Base-by-base conservation (phyloP, 495 filamentous ascomycete genomes). In the Apiosordaria backusii region DNA sequence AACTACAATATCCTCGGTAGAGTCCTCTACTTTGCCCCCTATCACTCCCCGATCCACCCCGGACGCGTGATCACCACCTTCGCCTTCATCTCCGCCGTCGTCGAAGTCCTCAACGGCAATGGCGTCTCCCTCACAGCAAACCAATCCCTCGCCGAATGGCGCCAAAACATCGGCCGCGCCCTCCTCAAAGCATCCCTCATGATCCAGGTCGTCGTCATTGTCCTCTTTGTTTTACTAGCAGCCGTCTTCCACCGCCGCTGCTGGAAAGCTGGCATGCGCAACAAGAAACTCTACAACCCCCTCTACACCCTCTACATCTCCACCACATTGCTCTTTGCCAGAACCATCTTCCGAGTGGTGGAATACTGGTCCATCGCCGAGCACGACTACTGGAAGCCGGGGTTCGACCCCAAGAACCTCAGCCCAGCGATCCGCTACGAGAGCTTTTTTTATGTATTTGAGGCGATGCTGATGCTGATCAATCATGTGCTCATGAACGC, bases 1-100 rank as follows among this genome's bases (percentile, higher is more conserved):
- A 91, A 95, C 73, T 95, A 92, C 76, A 83, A 91, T 68, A 84
- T 88, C 62, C 85, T 94, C 22, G 91, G 89, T 24, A 88, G 90
- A 6, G 85, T 90, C 59, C 81, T 95, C 4, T 91, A 89, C 77
- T 92, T 92, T 77, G 86, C 90, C 29, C 91, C 91, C 0, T 89
- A 92, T 67, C 84, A 88, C 67, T 87, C 90, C 0, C 89, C 90
- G 0, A 87, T 93, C 62, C 89, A 93, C 73, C 91, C 90, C 0
- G 90, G 89, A 3, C 86, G 89, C 1, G 89, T 92, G 21, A 80
- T 90, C 63, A 87, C 87, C 4, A 91, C 90, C n/a, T 93, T 95
- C 71, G 76, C 87, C 57, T 86, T 83, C 27, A 73, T 93, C 57
- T 87, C 88, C 4, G 70, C 74, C 9, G 71, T 86, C 0, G 83